A percentile compares a stretch with the other conserved stretches of the same genome.
Conservation (phyloP, 495 filamentous ascomycete genomes). For the Penicillium simplicissimum region DNA sequence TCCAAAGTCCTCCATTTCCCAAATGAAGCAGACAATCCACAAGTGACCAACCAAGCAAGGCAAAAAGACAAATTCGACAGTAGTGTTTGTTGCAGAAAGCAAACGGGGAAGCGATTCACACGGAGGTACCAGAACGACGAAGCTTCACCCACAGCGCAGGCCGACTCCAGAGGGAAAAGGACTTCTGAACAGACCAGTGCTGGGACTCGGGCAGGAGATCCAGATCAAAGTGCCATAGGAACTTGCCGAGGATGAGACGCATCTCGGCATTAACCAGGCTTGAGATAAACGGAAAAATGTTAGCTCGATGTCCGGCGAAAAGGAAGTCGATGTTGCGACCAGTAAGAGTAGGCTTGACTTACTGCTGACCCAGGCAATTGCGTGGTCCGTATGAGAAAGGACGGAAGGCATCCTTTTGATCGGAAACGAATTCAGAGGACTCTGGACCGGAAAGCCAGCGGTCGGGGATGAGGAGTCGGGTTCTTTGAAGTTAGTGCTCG, state of each 20-base stretch:
- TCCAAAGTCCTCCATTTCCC: not conserved
- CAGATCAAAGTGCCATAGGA: constrained; percentile 56
- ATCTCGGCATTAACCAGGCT: constrained; percentile 54
- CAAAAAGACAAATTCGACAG: not conserved
- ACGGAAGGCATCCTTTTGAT: constrained; percentile 27
- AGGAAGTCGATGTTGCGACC: not conserved
- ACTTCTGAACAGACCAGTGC: constrained; percentile 30
- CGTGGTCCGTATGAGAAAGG: constrained; percentile 44
- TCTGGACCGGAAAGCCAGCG: constrained; percentile 43
- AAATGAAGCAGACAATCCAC: not conserved
- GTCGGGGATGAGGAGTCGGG: constrained; percentile 42
- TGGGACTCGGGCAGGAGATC: constrained; percentile 33
- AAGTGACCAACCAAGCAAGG: not conserved
- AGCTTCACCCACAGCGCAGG: not conserved
- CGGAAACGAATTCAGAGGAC: not conserved
- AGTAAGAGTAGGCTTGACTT: constrained; percentile 7
- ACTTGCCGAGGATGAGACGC: constrained; percentile 50
- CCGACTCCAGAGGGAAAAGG: not conserved
- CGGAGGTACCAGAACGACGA: not conserved
- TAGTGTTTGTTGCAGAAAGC: not conserved
- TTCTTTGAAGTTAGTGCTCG: constrained; percentile 33
- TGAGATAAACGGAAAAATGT: not conserved
- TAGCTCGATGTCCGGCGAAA: constrained; percentile 9
- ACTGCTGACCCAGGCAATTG: constrained; percentile 43
- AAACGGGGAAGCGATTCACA: not conserved